Base-by-base conservation (phyloP, 2,329 filamentous ascomycete species). In the Fusarium nodosum region DNA sequence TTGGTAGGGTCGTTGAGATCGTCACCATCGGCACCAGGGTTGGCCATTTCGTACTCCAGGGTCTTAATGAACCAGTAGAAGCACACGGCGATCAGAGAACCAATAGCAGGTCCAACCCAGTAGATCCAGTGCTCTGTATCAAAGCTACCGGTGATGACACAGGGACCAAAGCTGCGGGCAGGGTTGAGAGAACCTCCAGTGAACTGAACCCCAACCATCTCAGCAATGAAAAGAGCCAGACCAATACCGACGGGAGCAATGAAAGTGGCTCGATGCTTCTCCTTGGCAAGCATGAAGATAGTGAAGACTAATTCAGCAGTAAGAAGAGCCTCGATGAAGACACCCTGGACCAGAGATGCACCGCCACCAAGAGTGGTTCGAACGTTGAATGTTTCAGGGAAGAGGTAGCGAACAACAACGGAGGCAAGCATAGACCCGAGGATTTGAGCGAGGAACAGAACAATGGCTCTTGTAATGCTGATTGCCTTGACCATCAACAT, bases 381-480 rank as follows among this genome's bases (percentile, higher is more conserved):
- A 3, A 83, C 79, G 41, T 80, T 80, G 41, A 85, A 77, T 9
- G 76, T 73, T 44, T 82, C 82, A 3, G 81, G 81, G 66, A 84
- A 84, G 1, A 85, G 74, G 57, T 72, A 79, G 5, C 74, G 71
- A 4, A 83, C 82, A 10, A 84, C 73, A 9, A 80, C 80, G 2
- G 83, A 80, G 4, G 82, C 80, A 26, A 78, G 56, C 64, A 79
- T 85, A 2, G 82, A 82, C 1, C 78, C 86, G 2, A 84, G 66
- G 11, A 89, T 75, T 72, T 89, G 87, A 2, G 86, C 81, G 5
- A 80, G 69, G 60, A 87, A 81, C n/a, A 87, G 75, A 6, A 83
- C 77, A 0, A 80, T 54, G 7, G 82, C 84, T 7, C 86, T 84
- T 2, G 82, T 48, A 16, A 80, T 75, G 9, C 78, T 78, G 33